phyloP scores from a whole-genome alignment of 73 alveolate species.

The Paramecium tetraurelia region DNA sequence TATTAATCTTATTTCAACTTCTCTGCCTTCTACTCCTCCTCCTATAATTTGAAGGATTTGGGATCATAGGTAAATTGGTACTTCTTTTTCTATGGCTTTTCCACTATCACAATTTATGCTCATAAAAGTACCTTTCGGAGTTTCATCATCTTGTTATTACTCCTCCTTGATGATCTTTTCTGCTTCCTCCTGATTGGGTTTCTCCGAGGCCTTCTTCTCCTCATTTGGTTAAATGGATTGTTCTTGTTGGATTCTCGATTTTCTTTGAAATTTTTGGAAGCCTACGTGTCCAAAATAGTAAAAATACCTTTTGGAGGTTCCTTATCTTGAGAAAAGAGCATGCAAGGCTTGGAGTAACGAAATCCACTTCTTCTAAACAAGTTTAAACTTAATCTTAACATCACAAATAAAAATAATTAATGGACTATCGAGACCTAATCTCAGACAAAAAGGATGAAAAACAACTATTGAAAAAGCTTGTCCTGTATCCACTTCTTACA shows the following conservation, averaged over 20 bases:
- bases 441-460: not conserved
- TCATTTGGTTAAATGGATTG: not conserved
- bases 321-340: not conserved
- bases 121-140: not conserved
- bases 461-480: not conserved
- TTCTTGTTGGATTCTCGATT: not conserved
- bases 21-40: slow-evolving; percentile 25
- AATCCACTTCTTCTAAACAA: not conserved
- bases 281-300: not conserved
- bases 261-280: slow-evolving; percentile 7
- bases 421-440: slow-evolving; percentile 12
- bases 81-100: slow-evolving; percentile 10
- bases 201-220: not conserved
- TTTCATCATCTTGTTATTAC: not conserved
- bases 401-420: slow-evolving; percentile 25
- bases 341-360: not conserved
- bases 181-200: not conserved
- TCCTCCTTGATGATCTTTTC: not conserved
- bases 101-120: not conserved
- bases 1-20: not conserved
- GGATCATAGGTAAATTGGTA: slow-evolving; percentile 49
- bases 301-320: slow-evolving; percentile 51
- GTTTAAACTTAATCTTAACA: slow-evolving; percentile 36
- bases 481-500: not conserved
- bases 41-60: not conserved